Conservation (phyloP, 2,329 filamentous ascomycete genomes). For the Rhynchosporium graminicola region DNA sequence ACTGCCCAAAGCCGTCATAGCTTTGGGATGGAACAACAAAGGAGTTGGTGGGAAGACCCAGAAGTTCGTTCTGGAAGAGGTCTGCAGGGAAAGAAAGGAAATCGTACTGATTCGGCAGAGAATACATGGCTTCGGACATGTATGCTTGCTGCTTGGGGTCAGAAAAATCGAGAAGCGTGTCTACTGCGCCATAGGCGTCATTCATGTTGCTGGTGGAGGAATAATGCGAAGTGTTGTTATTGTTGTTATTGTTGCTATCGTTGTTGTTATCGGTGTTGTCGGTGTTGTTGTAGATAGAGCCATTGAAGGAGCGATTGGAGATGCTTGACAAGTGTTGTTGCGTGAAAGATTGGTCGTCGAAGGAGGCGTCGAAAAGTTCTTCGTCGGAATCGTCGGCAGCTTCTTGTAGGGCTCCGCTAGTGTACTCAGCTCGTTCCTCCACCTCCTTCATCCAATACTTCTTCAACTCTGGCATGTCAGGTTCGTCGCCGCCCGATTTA, state of each 20-base stretch:
- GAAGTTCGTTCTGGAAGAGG: slow-evolving; percentile 27
- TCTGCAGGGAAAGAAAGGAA: slow-evolving; percentile 31
- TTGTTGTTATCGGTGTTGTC: slow-evolving; percentile 22
- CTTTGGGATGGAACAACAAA: slow-evolving; percentile 26
- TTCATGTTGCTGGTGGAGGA: slow-evolving; percentile 15
- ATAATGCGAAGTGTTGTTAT: slow-evolving; percentile 22
- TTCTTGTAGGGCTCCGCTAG: slow-evolving; percentile 36
- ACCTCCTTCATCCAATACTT: slow-evolving; percentile 62
- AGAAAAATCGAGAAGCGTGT: slow-evolving; percentile 28
- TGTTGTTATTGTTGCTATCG: slow-evolving; percentile 22
- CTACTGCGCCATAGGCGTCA: slow-evolving; percentile 23
- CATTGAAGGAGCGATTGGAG: slow-evolving; percentile 29
- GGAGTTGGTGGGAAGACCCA: slow-evolving; percentile 30
- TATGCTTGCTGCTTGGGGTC: slow-evolving; percentile 24
- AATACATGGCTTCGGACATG: slow-evolving; percentile 34
- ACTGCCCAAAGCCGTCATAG: slow-evolving; percentile 19
- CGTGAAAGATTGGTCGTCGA: slow-evolving; percentile 27
- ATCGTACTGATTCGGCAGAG: slow-evolving; percentile 27
- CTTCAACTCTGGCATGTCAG: slow-evolving; percentile 56
- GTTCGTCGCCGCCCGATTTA: slow-evolving; percentile 56
- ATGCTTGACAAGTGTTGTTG: slow-evolving; percentile 31
- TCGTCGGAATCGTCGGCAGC: slow-evolving; percentile 44
- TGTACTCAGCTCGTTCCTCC: slow-evolving; percentile 41
- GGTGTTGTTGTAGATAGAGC: slow-evolving; percentile 12
- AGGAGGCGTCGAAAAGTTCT: slow-evolving; percentile 39